Base-by-base conservation (phyloP, 2,329 filamentous ascomycete genomes). In the Diaporthe australafricana region DNA sequence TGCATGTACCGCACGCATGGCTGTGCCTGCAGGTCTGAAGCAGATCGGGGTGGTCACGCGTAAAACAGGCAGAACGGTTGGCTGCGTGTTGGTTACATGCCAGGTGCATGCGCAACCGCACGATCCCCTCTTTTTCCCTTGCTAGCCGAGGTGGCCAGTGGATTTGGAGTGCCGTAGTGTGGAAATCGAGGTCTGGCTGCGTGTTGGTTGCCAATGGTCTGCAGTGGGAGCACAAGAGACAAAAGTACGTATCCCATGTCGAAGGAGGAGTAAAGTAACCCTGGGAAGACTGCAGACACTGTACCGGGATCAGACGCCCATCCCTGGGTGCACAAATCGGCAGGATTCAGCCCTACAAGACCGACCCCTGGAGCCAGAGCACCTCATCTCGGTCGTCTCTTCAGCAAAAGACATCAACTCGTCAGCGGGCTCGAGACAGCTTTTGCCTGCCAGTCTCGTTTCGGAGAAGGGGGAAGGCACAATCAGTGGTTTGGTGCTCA, bases 321-420 rank as follows among this genome's bases (percentile, higher is more conserved):
- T 40, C 3, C 45, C 62, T 53, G 53, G 48, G 63, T 48, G 35
- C 17, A 35, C 17, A 35, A 42, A 32, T 55, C 48, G 35, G 65
- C 42, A 25, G 52, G 66, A 27, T 57, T 68, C 66, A 69, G 66
- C 66, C 66, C 66, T 69, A 69, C 45, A 27, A 35, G 30, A 50
- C 40, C 48, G 22, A 40, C 62, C 42, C 65, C 65, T 35, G 65
- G 65, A 56, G 38, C 12, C n/a, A 32, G n/a, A n/a, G 17, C 48
- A 45, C 35, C 48, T 42, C 32, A 7, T 27, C 25, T 9, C 48
- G 17, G n/a, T 47, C 56, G 45, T 47, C 52, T 66, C 25, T 11
- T 38, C n/a, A n/a, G n/a, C n/a, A n/a, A n/a, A n/a, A 30, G 56
- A 32, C 2, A 30, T 45, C 22, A 47, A 30, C 16, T n/a, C 27